Evolutionary conservation across 83 land plant genomes (phyloP).

Genomic region (Diphasiastrum complanatum): DNA sequence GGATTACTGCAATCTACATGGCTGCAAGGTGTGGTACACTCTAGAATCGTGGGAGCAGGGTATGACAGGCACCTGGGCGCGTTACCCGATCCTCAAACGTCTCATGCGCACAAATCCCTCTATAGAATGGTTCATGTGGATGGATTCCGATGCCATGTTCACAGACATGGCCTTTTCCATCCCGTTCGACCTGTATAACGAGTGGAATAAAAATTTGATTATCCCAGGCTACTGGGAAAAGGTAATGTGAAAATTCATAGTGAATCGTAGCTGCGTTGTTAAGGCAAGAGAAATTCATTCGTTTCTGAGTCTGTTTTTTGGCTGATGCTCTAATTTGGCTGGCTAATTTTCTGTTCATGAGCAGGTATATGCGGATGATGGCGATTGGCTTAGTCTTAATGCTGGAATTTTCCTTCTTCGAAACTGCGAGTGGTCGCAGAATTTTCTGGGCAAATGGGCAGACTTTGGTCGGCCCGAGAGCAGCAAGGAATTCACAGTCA

Average conservation of each 20-base stretch:
- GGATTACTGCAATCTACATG: conserved; percentile 29
- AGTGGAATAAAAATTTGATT: conserved; percentile 24
- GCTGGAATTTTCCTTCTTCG: conserved; percentile 29
- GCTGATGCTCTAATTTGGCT: not conserved
- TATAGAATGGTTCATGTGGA: conserved; percentile 34
- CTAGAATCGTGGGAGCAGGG: conserved; percentile 29
- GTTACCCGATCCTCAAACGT: conserved; percentile 20
- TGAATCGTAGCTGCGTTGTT: not conserved
- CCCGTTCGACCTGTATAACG: conserved; percentile 17
- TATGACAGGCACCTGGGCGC: conserved; percentile 24
- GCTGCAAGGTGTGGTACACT: conserved; percentile 34
- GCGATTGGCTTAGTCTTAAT: conserved; percentile 22
- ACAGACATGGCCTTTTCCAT: conserved; percentile 24
- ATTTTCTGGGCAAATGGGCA: conserved; percentile 20
- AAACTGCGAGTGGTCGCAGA: conserved; percentile 29
- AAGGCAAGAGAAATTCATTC: not conserved
- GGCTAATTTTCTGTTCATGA: not conserved
- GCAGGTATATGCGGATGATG: conserved; percentile 24
- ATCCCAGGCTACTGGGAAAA: conserved; percentile 25
- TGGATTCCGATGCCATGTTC: conserved; percentile 35
- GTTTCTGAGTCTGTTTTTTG: not conserved
- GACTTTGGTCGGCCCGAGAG: conserved; percentile 12
- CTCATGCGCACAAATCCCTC: conserved; percentile 21
- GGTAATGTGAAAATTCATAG: conserved; percentile 5
- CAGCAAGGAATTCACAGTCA: not conserved